Evolutionary conservation across 371 early-diverging fungal genomes (phyloP).

Genomic region (Nematocida sp.): DNA sequence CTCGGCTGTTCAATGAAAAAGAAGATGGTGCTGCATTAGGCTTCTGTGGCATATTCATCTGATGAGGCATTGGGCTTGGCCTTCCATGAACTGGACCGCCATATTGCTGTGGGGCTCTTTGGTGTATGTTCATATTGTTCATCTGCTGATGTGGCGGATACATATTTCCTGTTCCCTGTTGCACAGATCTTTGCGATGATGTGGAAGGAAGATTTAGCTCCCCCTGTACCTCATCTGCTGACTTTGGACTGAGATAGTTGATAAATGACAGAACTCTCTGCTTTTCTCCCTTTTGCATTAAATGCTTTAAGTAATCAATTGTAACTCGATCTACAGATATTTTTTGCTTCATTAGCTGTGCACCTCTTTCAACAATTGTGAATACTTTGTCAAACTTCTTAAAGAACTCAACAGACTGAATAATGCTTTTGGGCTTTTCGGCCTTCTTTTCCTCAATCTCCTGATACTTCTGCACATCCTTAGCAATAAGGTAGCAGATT

Average conservation of each 20-base stretch:
- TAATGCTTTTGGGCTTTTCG: slow-evolving; percentile 13
- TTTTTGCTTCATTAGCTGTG: slow-evolving; percentile 19
- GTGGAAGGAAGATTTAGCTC: slow-evolving; percentile 17
- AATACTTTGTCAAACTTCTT: slow-evolving; percentile 34
- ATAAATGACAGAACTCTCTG: slow-evolving; percentile 30
- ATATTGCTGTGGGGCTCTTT: neutral
- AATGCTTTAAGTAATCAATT: slow-evolving; percentile 45
- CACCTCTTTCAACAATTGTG: slow-evolving; percentile 26
- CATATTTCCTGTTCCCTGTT: neutral
- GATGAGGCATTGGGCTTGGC: neutral
- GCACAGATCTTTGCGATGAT: neutral
- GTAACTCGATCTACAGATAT: slow-evolving; percentile 11
- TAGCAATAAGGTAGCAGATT: slow-evolving; percentile 44
- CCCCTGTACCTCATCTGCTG: slow-evolving; percentile 3
- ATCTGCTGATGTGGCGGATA: neutral
- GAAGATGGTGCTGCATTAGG: neutral
- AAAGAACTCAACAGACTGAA: slow-evolving; percentile 22
- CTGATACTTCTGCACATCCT: slow-evolving; percentile 58
- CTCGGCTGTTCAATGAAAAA: neutral
- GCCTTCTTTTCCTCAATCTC: slow-evolving; percentile 35
- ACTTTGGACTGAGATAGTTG: slow-evolving; percentile 18
- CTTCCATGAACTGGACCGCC: neutral
- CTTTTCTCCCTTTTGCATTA: slow-evolving; percentile 43
- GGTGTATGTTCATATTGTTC: slow-evolving; percentile 16
- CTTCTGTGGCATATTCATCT: neutral